These are phyloP conservation scores for Camelina sativa DNA, from an alignment of 345 rosid species.

Conservation along the genomic window DNA sequence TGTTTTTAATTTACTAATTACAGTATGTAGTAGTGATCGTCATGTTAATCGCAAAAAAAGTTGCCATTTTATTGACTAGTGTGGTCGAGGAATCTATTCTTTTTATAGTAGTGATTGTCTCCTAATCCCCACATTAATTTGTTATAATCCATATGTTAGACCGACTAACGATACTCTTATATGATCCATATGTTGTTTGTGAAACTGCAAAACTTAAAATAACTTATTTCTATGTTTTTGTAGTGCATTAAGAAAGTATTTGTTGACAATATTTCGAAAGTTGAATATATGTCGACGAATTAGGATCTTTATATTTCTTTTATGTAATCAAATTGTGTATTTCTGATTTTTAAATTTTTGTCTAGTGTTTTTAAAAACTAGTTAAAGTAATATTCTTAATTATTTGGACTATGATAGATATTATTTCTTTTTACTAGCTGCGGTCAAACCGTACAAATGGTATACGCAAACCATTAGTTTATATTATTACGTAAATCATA, in stretches of 20 bases:
- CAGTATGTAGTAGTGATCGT: conserved; percentile 9
- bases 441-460: not conserved
- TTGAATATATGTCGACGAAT: not conserved
- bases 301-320: not conserved
- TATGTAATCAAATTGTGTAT: too few relatives aligned
- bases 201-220: not conserved
- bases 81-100: not conserved
- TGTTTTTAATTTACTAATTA: not conserved
- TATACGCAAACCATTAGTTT: not conserved
- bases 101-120: conserved; percentile 2
- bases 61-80: conserved; percentile 4
- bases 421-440: not conserved
- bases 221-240: not conserved
- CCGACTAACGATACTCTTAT: not conserved
- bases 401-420: not conserved
- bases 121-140: not conserved
- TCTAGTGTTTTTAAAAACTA: not conserved
- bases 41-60: conserved; percentile 13
- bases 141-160: conserved; percentile 17
- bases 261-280: not conserved
- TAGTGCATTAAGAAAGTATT: not conserved
- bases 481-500: not conserved
- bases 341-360: not conserved
- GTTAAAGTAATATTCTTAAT: not conserved
- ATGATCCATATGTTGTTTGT: conserved; percentile 17